These are phyloP conservation scores for Phytophthora meadii DNA, from an alignment of 352 stramenopile species.

Conservation along the genomic window DNA sequence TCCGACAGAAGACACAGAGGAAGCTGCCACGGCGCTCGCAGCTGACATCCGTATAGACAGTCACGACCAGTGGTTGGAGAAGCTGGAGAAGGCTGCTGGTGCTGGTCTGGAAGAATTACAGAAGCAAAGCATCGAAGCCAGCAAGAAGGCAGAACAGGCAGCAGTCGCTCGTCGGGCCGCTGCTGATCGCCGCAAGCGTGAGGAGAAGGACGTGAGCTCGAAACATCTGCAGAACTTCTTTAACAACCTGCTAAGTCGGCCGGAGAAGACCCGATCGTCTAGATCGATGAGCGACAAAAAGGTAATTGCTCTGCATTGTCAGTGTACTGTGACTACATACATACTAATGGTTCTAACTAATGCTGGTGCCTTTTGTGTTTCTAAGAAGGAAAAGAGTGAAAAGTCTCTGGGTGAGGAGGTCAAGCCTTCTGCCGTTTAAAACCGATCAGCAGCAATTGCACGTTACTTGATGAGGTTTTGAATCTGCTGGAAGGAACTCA, in stretches of 20 bases:
- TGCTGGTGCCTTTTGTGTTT: background rate
- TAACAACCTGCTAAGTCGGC: constrained; percentile 86
- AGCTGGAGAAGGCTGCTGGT: constrained; percentile 81
- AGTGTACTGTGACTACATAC: background rate
- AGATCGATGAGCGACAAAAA: constrained; percentile 67
- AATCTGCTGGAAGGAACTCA: background rate
- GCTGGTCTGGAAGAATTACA: constrained; percentile 81
- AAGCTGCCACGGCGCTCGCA: constrained; percentile 33
- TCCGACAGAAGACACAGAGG: constrained; percentile 52
- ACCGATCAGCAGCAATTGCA: background rate
- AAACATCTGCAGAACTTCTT: constrained; percentile 90
- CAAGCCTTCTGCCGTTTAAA: constrained; percentile 44
- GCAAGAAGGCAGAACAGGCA: constrained; percentile 79
- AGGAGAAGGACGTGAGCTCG: constrained; percentile 87
- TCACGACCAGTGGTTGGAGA: constrained; percentile 83
- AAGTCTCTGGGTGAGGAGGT: constrained; percentile 64
- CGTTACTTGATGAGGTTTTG: constrained; percentile 5
- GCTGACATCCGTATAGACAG: constrained; percentile 68
- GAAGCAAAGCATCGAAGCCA: constrained; percentile 87
- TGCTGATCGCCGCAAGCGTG: constrained; percentile 75
- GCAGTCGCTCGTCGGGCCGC: constrained; percentile 69
- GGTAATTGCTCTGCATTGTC: constrained; percentile 36
- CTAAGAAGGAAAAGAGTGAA: constrained; percentile 73
- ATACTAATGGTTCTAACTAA: background rate
- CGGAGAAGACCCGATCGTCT: constrained; percentile 83